Base-by-base conservation (phyloP, 805 yeast genomes). In the Metschnikowia reukaufii region DNA sequence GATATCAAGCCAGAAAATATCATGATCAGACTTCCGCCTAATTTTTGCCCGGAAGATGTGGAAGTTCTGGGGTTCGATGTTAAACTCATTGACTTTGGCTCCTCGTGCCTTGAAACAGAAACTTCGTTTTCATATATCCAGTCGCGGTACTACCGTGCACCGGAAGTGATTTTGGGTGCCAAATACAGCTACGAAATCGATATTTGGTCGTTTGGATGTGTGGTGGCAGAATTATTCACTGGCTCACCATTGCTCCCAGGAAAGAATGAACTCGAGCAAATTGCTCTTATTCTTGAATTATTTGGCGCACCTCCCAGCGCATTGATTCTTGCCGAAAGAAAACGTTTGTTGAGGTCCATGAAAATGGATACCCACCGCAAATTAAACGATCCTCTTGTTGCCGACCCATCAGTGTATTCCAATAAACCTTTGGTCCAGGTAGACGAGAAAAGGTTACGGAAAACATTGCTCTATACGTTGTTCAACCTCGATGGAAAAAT, bases 171-270 rank as follows among this genome's bases (percentile, higher is more conserved):
- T 9, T 45, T 86, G 3, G 94, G 92, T 1, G 78, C 86, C 9
- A 68, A 81, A 29, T 86, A 85, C 56, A 61, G 70, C 49, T 61
- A 63, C n/a, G 73, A 67, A 53, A 79, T 80, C 31, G 97, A 89
- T 63, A 88, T 96, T 87, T 89, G 96, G 89, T 88, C 96, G 0
- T 67, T 90, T 29, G 97, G 96, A 0, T 86, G 96, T 39, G 84
- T 89, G 6, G 69, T 84, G 40, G 55, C 57, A 2, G 59, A 56
- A 25, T 42, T 56, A n/a, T 56, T 48, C 36, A 44, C 57, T 0
- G 59, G 59, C 8, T 17, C 46, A 19, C 59, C 59, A 9, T 29
- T 56, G 6, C 44, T 56, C 10, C 56, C 59, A 1, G 59, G 59
- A 13, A 68, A 65, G 36, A 72, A 72, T 46, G 84, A 80, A 51